Evolutionary conservation across 805 yeast genomes (phyloP).

Genomic region (Debaryomyces tyrocola): DNA sequence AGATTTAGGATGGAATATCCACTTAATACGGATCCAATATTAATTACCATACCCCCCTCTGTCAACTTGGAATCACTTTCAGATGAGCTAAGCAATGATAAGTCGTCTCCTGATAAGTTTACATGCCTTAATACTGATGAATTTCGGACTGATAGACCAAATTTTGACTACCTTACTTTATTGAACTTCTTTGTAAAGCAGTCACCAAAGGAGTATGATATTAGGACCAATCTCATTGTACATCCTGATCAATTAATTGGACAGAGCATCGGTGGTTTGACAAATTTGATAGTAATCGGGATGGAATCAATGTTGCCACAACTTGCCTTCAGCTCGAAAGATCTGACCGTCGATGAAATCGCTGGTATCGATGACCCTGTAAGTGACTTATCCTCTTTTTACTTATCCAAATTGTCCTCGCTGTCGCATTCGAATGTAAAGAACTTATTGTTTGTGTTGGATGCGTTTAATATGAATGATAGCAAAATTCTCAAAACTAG

Average conservation of each 20-base stretch:
- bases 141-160: not conserved
- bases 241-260: constrained; percentile 17
- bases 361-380: constrained; percentile 20
- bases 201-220: not conserved
- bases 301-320: constrained; percentile 22
- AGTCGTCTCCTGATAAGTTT: not conserved
- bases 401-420: constrained; percentile 13
- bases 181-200: not conserved
- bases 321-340: constrained; percentile 12
- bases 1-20: constrained; percentile 7
- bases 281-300: constrained; percentile 16
- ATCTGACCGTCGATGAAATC: constrained; percentile 4
- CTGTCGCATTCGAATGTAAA: constrained; percentile 21
- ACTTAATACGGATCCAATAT: constrained; percentile 6
- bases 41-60: constrained; percentile 18
- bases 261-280: constrained; percentile 3
- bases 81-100: constrained; percentile 1
- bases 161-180: not conserved
- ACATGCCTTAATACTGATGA: not conserved
- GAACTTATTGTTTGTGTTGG: constrained; percentile 14
- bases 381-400: constrained; percentile 17
- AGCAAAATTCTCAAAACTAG: not conserved
- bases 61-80: constrained; percentile 3
- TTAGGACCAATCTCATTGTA: constrained; percentile 3
- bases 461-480: constrained; percentile 1